Evolutionary conservation across 23 red algal species (phyloP), one percentile per base, ranked within the genome.

Genomic region (Gracilaria vermiculophylla): DNA sequence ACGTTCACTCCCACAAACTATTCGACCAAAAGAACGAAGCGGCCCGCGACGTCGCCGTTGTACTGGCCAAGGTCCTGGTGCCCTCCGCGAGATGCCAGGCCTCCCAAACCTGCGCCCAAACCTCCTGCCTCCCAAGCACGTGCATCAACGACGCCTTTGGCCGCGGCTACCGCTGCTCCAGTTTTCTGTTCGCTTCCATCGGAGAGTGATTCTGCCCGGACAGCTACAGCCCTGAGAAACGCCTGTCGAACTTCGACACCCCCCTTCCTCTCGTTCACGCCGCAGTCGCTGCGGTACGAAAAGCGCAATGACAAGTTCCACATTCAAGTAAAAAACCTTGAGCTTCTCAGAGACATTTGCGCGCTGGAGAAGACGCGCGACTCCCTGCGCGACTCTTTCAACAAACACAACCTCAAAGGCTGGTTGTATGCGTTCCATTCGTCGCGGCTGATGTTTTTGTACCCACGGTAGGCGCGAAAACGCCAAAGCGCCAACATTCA

Each of bases 21-120:
- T n/a, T n/a, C n/a, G n/a, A n/a, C n/a, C n/a, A n/a, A n/a, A 73
- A 73, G 42, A 73, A 45, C 35, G 37, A 73, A 47, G 67, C 67
- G 25, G 36, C 24, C 4, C 36, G 67, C n/a, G 67, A 73, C 28
- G 67, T 73, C 44, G 36, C 67, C 23, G 36, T 32, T 42, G 20
- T 45, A 4, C 67, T 79, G 53, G 49, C 34, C 32, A 79, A 33
- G 45, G 76, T 55, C 45, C 19, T 79, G 20, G 25, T 32, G 4
- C 49, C 49, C 49, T 42, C 49, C 2, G 76, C 76, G 48, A 25
- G 76, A 41, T 79, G 76, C 48, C 49, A 50, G 21, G 76, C 76
- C 53, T 42, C 76, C 10, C 23, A 57, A 50, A 79, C 55, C 20
- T 79, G 76, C 50, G 39, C 35, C n/a, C 39, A 57, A 52, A 28